Evolutionary conservation across 2,329 filamentous ascomycete species (phyloP), one percentile per base, ranked within the genome.

Genomic region (Esteya vermicola): DNA sequence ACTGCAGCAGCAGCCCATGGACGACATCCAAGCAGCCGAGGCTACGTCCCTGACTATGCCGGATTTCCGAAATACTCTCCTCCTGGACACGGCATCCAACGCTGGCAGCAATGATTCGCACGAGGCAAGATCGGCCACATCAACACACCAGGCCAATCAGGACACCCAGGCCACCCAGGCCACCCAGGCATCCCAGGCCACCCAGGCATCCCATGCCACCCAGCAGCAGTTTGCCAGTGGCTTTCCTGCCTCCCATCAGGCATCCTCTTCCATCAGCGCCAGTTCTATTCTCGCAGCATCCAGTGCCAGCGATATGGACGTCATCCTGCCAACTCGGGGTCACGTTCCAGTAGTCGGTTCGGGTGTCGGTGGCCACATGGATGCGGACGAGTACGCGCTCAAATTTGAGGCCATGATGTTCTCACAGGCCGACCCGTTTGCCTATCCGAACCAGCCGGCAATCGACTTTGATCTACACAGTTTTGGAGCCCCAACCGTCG

Each of bases 401-500:
- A 81, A 84, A 53, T 68, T 88, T 7, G 79, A 79, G 43, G 75
- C 78, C 4, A 75, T 88, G 61, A 86, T 89, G 79, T 89, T 89
- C 51, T 78, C 81, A 1, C 80, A 81, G 0, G 70, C 74, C 26
- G 82, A 89, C 50, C 81, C 83, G 0, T 81, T 89, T 46, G 80
- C 78, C 0, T 91, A 89, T 51, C 82, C 81, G 0, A 85, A 80
- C 48, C 54, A 85, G 47, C 77, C 81, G 0, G 74, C 81, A 63
- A 77, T 80, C 62, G 66, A 74, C 48, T 63, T 72, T 26, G 35
- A 35, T 3, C 25, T 44, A 12, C 42, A 42, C 10, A 23, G 40
- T 12, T 8, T 46, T n/a, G 34, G 23, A 12, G 32, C 20, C n/a
- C n/a, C n/a, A n/a, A n/a, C n/a, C n/a, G n/a, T n/a, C 27, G 33